Base-by-base conservation (phyloP, 83 land plant species). In the Picea mariana region DNA sequence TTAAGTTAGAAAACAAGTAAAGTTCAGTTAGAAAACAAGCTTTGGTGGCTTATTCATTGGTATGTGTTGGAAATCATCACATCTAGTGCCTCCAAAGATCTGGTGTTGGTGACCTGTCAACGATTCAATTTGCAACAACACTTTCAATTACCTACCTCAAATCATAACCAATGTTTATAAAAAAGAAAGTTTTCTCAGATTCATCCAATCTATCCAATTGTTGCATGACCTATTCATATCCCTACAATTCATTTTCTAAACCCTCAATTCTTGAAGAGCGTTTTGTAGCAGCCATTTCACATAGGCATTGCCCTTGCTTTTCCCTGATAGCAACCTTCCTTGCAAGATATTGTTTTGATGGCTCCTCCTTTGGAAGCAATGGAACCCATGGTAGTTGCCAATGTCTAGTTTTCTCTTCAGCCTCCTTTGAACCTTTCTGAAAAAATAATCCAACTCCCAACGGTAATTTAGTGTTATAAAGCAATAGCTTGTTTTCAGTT, bases 311-410 rank as follows among this genome's bases (percentile, higher is more conserved):
- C 40, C 95, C 95, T 87, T 95, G 96, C 81, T 89, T 95, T 85
- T 95, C 97, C 85, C 88, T 97, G 5, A 94, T 82, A 73, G 99
- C 98, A 77, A 95, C 98, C 87, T 89, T 97, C 81, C 98, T 89
- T 63, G 99, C 96, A 61, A 95, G 66, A 82, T 97, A 95, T 82
- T 97, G 97, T 88, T 93, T 95, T 1, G 89, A 87, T 79, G 96
- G 93, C 49, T 82, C 87, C 83, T 92, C 93, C 73, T 91, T 93
- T 60, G 67, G 73, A 62, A 94, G 91, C 63, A 95, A 90, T 60
- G 99, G 98, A 42, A 90, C 79, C 93, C 92, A 95, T 40, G 99
- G 99, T 5, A 97, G 87, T 81, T 97, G 96, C 99, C 99, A 97
- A 77, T 82, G 88, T 79, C 90, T 92, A 21, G 86, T 90, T 79